Evolutionary conservation across 2,329 filamentous ascomycete genomes (phyloP), one percentile per base, ranked within the genome.

Genomic region (Emmonsiellopsis sp.): DNA sequence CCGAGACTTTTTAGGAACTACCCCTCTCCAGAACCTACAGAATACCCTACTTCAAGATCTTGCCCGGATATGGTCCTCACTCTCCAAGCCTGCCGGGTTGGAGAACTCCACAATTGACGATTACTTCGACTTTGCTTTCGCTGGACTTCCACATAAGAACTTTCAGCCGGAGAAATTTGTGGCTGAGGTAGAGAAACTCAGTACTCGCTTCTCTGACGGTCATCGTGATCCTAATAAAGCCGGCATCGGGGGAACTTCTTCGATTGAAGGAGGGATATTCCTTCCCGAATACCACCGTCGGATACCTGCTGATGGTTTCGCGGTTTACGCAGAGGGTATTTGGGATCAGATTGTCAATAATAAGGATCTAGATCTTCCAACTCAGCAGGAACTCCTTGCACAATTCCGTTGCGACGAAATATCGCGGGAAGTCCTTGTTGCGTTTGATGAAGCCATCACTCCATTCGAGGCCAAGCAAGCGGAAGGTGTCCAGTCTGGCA

Each of bases 291-390:
- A 98, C 68, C 93, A 98, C 73, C 82, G 93, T 57, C 81, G 93
- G 54, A 98, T 98, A 58, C 93, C 93, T 9, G 93, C 93, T 8
- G 93, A 98, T 69, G 93, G 93, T n/a, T 93, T 97, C 67, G 88
- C 92, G 0, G 79, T 90, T 55, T 98, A 98, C 63, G 91, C 93
- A 0, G 84, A 93, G 67, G 89, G 91, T 41, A 83, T 98, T 44
- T 98, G 93, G 93, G 91, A 97, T 64, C 92, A 97, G 72, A 98
- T 98, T 66, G 91, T 95, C 63, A 87, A 92, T 76, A 98, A 98
- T 79, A 98, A 98, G 72, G 93, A 98, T 65, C 78, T 98, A 52
- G 93, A 98, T 71, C 73, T 98, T 55, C 93, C 93, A 3, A 97
- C 93, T 0, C 93, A 98, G 68, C 93, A 98, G 72, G 93, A 98